phyloP scores from a whole-genome alignment of 371 early-diverging fungal genomes.

The Mycotypha africana region DNA sequence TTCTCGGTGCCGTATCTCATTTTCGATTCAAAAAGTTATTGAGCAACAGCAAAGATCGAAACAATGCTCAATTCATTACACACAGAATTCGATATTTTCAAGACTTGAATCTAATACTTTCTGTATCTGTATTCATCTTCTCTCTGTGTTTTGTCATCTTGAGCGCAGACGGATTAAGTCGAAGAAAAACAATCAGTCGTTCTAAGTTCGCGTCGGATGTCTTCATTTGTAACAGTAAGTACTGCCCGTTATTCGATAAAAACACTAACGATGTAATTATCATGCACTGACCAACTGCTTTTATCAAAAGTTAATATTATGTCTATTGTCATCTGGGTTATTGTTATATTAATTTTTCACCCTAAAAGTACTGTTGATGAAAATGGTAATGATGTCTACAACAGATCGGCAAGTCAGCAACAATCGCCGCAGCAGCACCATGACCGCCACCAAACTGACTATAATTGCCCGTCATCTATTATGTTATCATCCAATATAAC shows the following conservation, averaged over 20 bases:
- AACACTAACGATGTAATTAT: too few species aligned
- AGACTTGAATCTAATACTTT: conserved; percentile 40
- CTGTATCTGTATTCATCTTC: conserved; percentile 22
- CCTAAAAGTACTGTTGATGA: too few species aligned
- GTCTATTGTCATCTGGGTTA: conserved; percentile 27
- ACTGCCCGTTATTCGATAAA: too few species aligned
- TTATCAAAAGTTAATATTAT: conserved; percentile 40
- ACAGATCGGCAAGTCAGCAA: too few species aligned
- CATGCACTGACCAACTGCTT: too few species aligned
- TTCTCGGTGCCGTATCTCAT: conserved; percentile 39
- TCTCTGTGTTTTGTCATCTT: conserved; percentile 30
- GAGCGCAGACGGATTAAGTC: conserved; percentile 35
- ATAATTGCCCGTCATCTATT: too few species aligned
- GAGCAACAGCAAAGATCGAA: conserved; percentile 14
- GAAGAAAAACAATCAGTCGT: conserved; percentile 18
- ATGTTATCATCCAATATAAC: too few species aligned
- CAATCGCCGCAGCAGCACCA: too few species aligned
- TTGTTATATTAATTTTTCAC: conserved; percentile 40
- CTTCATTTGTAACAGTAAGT: conserved; percentile 42
- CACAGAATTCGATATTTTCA: conserved; percentile 37
- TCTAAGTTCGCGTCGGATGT: conserved; percentile 40
- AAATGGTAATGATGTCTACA: too few species aligned
- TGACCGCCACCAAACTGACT: too few species aligned
- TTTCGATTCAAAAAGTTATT: conserved; percentile 39
- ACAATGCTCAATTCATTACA: conserved; percentile 26